Evolutionary conservation across 106 monocot species (phyloP), one percentile per base, ranked within the genome.

Genomic region (Apostasia ramifera): DNA sequence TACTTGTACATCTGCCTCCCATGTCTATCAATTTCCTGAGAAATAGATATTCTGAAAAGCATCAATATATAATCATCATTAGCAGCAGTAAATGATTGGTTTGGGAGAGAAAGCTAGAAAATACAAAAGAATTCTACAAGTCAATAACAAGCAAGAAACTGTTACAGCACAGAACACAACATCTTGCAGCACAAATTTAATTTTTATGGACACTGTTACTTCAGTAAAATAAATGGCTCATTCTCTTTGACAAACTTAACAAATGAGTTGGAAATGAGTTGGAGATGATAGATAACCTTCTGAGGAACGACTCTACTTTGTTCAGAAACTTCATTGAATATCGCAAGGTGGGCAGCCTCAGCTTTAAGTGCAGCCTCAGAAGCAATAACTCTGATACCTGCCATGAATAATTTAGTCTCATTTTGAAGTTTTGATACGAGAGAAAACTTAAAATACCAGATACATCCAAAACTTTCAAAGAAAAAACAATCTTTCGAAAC

Each of bases 311-410:
- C 54, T 66, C 41, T 58, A n/a, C 55, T 55, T 15, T 78, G 72
- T 51, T 52, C 72, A 15, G 77, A 59, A 45, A 81, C 77, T 67
- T 83, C 76, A 59, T 83, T 70, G 67, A 79, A 77, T 46, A 85
- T 74, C 69, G 59, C 57, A 11, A 85, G 69, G 40, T 87, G 82
- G 39, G 68, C 70, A 47, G 76, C 71, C 67, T 85, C 94, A 53
- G 73, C 80, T 70, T 81, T 81, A 57, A 88, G 68, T 71, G 91
- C 94, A 74, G 83, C 77, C 13, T 84, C 71, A 65, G 85, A 83
- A 75, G 83, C 91, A 69, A 83, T 66, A 47, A 85, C 69, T 70
- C 61, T 79, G 37, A 85, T 53, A 11, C 74, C 90, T 94, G 80
- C 15, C 51, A 68, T 46, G 13, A 48, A n/a, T 43, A 8, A 8